Percentiles rank a stretch among this genome's conserved stretches.
Conservation (phyloP, 2,329 filamentous ascomycete genomes). For the Fusarium camptoceras region DNA sequence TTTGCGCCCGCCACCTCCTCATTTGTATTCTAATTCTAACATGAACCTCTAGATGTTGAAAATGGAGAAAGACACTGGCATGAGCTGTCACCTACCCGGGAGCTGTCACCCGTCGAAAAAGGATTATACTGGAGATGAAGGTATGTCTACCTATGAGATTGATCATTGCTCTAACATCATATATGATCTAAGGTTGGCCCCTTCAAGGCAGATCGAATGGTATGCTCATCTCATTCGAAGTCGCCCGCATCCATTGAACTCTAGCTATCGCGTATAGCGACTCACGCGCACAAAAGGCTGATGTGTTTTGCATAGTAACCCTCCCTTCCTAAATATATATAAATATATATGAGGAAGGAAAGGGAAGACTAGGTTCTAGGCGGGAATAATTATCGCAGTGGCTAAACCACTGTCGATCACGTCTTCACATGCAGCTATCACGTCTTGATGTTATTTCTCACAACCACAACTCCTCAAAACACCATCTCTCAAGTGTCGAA, state of each 20-base stretch:
- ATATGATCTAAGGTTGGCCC: too few species aligned
- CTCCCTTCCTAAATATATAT: too few species aligned
- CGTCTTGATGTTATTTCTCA: background rate
- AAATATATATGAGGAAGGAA: too few species aligned
- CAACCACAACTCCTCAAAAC: background rate
- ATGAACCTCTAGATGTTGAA: background rate
- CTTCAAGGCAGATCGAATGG: too few species aligned
- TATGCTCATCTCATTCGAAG: too few species aligned
- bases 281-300: too few species aligned
- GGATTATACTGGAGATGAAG: background rate
- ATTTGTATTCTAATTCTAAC: too few species aligned
- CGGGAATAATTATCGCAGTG: background rate
- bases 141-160: background rate
- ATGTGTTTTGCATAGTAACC: too few species aligned
- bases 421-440: background rate
- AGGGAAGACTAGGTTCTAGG: background rate
- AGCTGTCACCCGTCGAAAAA: background rate
- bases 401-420: background rate
- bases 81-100: background rate
- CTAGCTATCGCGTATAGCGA: too few species aligned
- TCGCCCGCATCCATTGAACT: too few species aligned
- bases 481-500: background rate
- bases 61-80: fast-evolving
- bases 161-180: too few species aligned
- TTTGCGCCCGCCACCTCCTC: too few species aligned